A percentile compares a stretch with the other conserved stretches of the same genome.
phyloP scores from a whole-genome alignment of 371 early-diverging fungal species.

The Mucor indicus region DNA sequence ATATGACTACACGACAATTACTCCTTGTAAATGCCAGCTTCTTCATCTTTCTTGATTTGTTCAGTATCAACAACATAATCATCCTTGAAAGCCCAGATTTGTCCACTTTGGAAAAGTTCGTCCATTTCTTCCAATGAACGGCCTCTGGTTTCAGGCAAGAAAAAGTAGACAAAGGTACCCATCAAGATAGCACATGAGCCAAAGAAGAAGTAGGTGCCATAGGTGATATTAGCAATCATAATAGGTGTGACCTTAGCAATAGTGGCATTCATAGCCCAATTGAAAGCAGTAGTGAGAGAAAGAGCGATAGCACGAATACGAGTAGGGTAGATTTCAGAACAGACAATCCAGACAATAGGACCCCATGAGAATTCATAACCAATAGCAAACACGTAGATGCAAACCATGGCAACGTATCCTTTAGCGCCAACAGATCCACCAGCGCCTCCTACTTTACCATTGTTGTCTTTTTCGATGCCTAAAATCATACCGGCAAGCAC shows the following conservation, averaged over 20 bases:
- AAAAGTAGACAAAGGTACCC: constrained; percentile 39
- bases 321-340: constrained; percentile 64
- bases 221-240: constrained; percentile 42
- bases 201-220: constrained; percentile 56
- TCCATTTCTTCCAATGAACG: constrained; percentile 63
- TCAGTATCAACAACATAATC: constrained; percentile 8
- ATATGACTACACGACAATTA: background rate
- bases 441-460: constrained; percentile 9
- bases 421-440: constrained; percentile 30
- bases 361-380: constrained; percentile 64
- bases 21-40: constrained; percentile 18
- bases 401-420: constrained; percentile 42
- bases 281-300: constrained; percentile 56
- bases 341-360: constrained; percentile 67
- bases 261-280: constrained; percentile 58
- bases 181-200: constrained; percentile 44
- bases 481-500: constrained; percentile 37
- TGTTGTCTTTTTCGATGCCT: constrained; percentile 24
- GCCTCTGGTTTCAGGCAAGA: constrained; percentile 66
- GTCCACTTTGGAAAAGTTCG: constrained; percentile 13
- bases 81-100: constrained; percentile 21
- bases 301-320: constrained; percentile 44
- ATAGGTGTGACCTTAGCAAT: constrained; percentile 49
- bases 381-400: constrained; percentile 46
- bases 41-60: constrained; percentile 16